These are phyloP conservation scores for Suillus ampliporus DNA, from an alignment of 768 basidiomycete species.

Conservation along the genomic window DNA sequence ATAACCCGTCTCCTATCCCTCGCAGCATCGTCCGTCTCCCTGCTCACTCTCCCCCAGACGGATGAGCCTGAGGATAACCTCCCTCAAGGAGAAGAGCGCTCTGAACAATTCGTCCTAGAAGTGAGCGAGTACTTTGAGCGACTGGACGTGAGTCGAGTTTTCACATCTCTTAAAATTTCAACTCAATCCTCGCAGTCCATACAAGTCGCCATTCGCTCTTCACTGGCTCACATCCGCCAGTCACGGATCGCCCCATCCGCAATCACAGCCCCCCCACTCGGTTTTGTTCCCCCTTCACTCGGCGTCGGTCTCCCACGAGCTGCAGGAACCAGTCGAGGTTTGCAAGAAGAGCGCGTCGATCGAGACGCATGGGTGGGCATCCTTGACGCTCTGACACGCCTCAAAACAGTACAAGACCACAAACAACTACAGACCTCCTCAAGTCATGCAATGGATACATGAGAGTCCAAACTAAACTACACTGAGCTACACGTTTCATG, in stretches of 20 bases:
- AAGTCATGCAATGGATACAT: not conserved
- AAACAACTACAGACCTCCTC: conserved; percentile 17
- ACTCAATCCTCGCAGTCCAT: conserved; percentile 55
- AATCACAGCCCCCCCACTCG: conserved; percentile 78
- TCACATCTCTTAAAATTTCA: not conserved
- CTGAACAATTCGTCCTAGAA: conserved; percentile 84
- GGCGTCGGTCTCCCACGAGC: conserved; percentile 71
- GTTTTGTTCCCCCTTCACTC: conserved; percentile 77
- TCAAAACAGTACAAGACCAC: conserved; percentile 54
- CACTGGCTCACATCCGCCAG: conserved; percentile 79
- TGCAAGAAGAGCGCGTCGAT: conserved; percentile 80
- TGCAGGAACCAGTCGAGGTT: conserved; percentile 54
- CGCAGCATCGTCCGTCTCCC: conserved; percentile 78
- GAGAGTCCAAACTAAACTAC: conserved; percentile 4
- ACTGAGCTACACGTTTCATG: not conserved
- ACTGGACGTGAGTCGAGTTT: conserved; percentile 63
- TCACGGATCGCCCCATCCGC: conserved; percentile 87
- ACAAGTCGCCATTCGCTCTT: conserved; percentile 76
- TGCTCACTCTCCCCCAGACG: conserved; percentile 84
- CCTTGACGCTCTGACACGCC: conserved; percentile 65
- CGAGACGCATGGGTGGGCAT: conserved; percentile 81
- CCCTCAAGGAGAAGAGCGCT: conserved; percentile 82
- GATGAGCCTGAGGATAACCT: conserved; percentile 69
- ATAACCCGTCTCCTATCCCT: conserved; percentile 76
- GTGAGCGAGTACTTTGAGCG: conserved; percentile 87